Conservation (phyloP, 139 green algal genomes). For the Mesotaenium endlicherianum region DNA sequence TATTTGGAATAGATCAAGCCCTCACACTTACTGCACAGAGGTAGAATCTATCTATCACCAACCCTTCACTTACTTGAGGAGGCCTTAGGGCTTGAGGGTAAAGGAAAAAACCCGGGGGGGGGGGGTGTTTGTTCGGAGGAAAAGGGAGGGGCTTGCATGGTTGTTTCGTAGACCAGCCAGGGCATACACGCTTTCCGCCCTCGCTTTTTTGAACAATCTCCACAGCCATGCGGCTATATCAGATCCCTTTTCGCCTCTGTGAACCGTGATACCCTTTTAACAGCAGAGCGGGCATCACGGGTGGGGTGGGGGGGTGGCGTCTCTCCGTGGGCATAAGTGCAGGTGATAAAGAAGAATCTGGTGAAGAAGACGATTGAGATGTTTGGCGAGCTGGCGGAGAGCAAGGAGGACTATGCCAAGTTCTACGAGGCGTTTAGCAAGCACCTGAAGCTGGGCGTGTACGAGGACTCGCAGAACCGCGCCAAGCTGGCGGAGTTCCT, state of each 20-base stretch:
- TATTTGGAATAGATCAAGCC: too few relatives aligned
- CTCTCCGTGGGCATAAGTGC: background rate
- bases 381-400: conserved; percentile 96
- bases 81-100: too few relatives aligned
- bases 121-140: too few relatives aligned
- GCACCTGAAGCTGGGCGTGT: conserved; percentile 98
- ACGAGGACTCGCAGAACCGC: conserved; percentile 93
- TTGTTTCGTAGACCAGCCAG: too few relatives aligned
- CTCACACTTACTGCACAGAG: too few relatives aligned
- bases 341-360: conserved; percentile 99
- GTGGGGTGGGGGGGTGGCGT: background rate
- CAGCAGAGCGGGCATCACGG: background rate
- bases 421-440: conserved; percentile 99
- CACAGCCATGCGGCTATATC: background rate
- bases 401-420: conserved; percentile 99
- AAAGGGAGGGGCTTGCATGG: too few relatives aligned
- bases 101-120: too few relatives aligned
- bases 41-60: too few relatives aligned
- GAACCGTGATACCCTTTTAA: too few relatives aligned
- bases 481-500: conserved; percentile 97
- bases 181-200: too few relatives aligned
- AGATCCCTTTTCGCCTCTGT: too few relatives aligned
- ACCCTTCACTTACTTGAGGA: too few relatives aligned
- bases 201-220: background rate
- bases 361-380: conserved; percentile 99